Conservation (phyloP, 805 yeast genomes). For the Brettanomyces sp. region DNA sequence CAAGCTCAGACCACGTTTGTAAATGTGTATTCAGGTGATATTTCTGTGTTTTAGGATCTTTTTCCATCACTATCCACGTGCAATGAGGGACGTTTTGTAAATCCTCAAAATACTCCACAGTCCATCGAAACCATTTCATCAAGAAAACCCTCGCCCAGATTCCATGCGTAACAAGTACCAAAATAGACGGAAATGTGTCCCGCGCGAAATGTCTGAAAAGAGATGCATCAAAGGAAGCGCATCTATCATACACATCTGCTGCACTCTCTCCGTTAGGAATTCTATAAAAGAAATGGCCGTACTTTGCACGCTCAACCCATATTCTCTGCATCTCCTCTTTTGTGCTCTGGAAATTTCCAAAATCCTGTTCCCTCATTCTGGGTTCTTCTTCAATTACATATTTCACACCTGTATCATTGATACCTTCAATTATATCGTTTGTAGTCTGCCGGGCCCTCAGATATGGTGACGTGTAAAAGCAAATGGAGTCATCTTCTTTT, state of each 20-base stretch:
- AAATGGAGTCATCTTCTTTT: slow-evolving; percentile 44
- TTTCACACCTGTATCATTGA: slow-evolving; percentile 29
- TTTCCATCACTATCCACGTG: slow-evolving; percentile 70
- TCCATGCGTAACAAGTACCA: slow-evolving; percentile 86
- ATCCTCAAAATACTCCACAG: slow-evolving; percentile 79
- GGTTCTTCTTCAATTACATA: slow-evolving; percentile 77
- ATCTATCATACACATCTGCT: slow-evolving; percentile 89
- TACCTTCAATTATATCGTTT: slow-evolving; percentile 53
- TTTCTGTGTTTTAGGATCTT: slow-evolving; percentile 35
- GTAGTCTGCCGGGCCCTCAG: slow-evolving; percentile 78
- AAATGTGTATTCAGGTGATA: slow-evolving; percentile 54
- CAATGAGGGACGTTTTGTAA: slow-evolving; percentile 81
- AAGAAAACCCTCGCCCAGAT: slow-evolving; percentile 88
- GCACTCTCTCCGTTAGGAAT: slow-evolving; percentile 94
- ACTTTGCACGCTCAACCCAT: slow-evolving; percentile 77
- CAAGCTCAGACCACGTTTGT: slow-evolving; percentile 62
- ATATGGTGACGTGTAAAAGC: slow-evolving; percentile 84
- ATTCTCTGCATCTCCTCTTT: slow-evolving; percentile 69
- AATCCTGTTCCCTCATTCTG: slow-evolving; percentile 87
- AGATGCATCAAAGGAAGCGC: slow-evolving; percentile 84
- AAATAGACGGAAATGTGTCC: slow-evolving; percentile 66
- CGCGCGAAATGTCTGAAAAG: slow-evolving; percentile 69
- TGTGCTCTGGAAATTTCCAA: slow-evolving; percentile 83
- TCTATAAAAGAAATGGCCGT: slow-evolving; percentile 82
- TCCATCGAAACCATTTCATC: slow-evolving; percentile 94